Evolutionary conservation across 805 yeast species (phyloP).

Genomic region (Ogataea dorogensis): DNA sequence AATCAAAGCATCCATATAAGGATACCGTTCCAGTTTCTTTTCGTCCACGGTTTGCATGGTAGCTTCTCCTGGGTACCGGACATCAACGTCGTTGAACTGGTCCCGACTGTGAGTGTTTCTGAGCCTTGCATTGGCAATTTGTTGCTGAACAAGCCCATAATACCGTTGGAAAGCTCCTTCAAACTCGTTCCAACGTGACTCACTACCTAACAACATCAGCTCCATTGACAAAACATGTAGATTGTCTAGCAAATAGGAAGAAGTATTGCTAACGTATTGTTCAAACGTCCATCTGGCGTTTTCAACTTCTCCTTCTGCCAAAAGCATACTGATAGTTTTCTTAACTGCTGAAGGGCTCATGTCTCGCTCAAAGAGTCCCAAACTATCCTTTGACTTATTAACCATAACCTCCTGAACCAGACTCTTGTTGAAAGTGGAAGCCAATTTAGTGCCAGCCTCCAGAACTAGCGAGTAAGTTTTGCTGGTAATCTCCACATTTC

Average conservation of each 20-base stretch:
- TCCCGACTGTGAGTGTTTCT: slow-evolving; percentile 2
- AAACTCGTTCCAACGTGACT: slow-evolving; percentile 34
- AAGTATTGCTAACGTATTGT: slow-evolving; percentile 25
- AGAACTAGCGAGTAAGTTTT: slow-evolving; percentile 31
- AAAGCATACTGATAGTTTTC: slow-evolving; percentile 19
- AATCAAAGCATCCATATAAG: slow-evolving; percentile 13
- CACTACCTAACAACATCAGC: slow-evolving; percentile 31
- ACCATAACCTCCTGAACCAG: slow-evolving; percentile 26
- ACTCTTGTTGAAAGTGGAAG: slow-evolving; percentile 19
- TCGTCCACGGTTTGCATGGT: slow-evolving; percentile 19
- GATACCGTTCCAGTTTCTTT: slow-evolving; percentile 4
- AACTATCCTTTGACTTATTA: slow-evolving; percentile 18
- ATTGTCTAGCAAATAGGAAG: slow-evolving; percentile 27
- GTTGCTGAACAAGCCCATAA: slow-evolving; percentile 17
- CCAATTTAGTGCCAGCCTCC: slow-evolving; percentile 23
- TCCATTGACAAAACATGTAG: slow-evolving; percentile 29
- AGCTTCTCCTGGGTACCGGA: slow-evolving; percentile 6
- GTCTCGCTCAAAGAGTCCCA: slow-evolving; percentile 26
- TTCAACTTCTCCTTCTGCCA: slow-evolving; percentile 19
- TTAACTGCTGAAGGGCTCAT: slow-evolving; percentile 28
- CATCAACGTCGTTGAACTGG: slow-evolving; percentile 4
- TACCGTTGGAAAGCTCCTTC: slow-evolving; percentile 29
- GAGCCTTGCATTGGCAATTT: slow-evolving; percentile 19
- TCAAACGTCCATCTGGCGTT: slow-evolving; percentile 31
- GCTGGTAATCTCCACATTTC: slow-evolving; percentile 17